Base-by-base conservation (phyloP, 208 protist species). In the Wallacemonas sp. region DNA sequence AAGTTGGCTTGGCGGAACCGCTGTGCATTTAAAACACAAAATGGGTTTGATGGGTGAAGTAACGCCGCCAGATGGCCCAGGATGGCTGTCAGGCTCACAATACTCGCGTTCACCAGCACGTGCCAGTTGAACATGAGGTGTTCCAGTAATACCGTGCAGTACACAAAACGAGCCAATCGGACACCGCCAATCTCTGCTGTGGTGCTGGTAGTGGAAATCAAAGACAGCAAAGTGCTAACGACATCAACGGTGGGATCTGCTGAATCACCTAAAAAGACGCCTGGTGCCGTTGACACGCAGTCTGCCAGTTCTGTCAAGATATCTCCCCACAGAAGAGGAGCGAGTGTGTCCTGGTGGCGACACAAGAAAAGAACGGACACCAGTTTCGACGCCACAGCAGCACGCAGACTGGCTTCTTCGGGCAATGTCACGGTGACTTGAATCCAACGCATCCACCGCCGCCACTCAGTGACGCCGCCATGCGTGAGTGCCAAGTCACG, bases 41-140 rank as follows among this genome's bases (percentile, higher is more conserved):
- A 75, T 2, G 75, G 45, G 60, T 87, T 90, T 0, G 49, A 66
- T 14, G 46, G 51, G 2, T 61, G 51, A 2, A 92, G 61, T 34
- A 88, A 45, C 51, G 68, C 51, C 63, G 53, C 66, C 36, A 92
- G 45, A 19, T 36, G 38, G 17, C 30, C 12, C 31, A 86, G 46
- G 11, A 88, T 22, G 2, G 27, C 27, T 14, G 30, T 21, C 49
- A 76, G 68, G 33, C 45, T 62, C n/a, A 49, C 54, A 42, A 67
- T 54, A 24, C 79, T 72, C 34, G 87, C 54, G 31, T 59, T 68
- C 15, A 44, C 45, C 33, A 85, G 69, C 27, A 88, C 33, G 19
- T 67, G 64, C 82, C 82, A 90, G 69, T 88, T 77, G 49, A 90
- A 83, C 30, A 92, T 75, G 27, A 92, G 55, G 63, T 79, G 66